phyloP scores from a whole-genome alignment of 2,329 filamentous ascomycete genomes.

The Scedosporium dehoogii region DNA sequence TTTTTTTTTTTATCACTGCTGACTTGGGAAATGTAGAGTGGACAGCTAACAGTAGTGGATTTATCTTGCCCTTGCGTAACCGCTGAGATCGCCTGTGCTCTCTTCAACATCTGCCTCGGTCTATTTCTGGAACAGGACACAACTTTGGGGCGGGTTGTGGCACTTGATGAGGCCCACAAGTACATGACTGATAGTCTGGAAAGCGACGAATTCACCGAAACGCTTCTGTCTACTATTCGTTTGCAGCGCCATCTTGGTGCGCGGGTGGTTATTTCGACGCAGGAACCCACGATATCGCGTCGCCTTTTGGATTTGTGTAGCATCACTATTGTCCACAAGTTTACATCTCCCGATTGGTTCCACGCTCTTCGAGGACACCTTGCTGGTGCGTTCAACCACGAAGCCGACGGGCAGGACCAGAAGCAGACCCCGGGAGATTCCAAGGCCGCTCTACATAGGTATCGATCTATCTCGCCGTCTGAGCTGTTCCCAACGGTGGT shows the following conservation, averaged over 20 bases:
- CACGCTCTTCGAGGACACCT: constrained; percentile 32
- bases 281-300: constrained; percentile 64
- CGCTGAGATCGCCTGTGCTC: constrained; percentile 52
- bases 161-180: constrained; percentile 72
- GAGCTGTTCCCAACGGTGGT: no score
- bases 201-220: constrained; percentile 52
- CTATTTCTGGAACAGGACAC: constrained; percentile 50
- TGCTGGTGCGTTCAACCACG: constrained; percentile 18
- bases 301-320: constrained; percentile 62
- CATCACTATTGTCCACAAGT: constrained; percentile 63
- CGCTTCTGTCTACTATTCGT: constrained; percentile 53
- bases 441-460: no score
- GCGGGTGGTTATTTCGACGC: constrained; percentile 62
- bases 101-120: constrained; percentile 63
- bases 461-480: no score
- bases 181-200: constrained; percentile 48
- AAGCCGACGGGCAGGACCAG: no score
- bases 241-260: constrained; percentile 60
- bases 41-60: constrained; percentile 43
- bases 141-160: constrained; percentile 47
- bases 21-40: constrained; percentile 8
- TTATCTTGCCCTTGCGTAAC: constrained; percentile 64
- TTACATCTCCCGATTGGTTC: constrained; percentile 57
- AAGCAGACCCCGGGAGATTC: no score
- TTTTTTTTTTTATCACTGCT: no score